Evolutionary conservation across 2,329 filamentous ascomycete genomes (phyloP).

Genomic region (Byssoonygena ceratinophila): DNA sequence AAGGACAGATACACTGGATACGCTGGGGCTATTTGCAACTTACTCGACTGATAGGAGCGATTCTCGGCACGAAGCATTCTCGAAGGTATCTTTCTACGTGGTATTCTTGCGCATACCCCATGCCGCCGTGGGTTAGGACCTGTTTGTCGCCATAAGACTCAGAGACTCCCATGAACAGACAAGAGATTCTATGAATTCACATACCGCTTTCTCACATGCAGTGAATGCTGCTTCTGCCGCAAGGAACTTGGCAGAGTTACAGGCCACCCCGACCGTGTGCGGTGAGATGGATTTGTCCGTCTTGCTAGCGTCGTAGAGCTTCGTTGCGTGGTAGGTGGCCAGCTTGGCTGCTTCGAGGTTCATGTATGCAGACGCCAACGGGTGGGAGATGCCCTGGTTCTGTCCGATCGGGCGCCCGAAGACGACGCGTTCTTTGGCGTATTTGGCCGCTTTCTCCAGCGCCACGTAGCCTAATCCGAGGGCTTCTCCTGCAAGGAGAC

Average conservation of each 20-base stretch:
- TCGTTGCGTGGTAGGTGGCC: conserved; percentile 51
- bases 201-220: conserved; percentile 49
- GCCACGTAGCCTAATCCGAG: conserved; percentile 69
- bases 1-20: not conserved
- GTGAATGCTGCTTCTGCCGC: conserved; percentile 52
- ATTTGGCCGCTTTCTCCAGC: conserved; percentile 50
- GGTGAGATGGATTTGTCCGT: conserved; percentile 44
- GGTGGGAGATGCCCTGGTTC: conserved; percentile 52
- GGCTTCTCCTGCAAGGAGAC: conserved; percentile 66
- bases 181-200: conserved; percentile 36
- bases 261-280: conserved; percentile 50
- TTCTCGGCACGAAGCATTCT: conserved; percentile 49
- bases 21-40: not conserved
- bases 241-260: conserved; percentile 48
- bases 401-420: conserved; percentile 49
- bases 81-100: conserved; percentile 52
- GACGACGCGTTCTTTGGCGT: conserved; percentile 55
- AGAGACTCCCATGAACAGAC: not conserved
- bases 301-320: conserved; percentile 47
- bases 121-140: conserved; percentile 46
- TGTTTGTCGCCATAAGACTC: not conserved
- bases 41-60: conserved; percentile 45
- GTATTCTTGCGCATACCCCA: conserved; percentile 55
- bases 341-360: conserved; percentile 51
- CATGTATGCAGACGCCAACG: conserved; percentile 51